phyloP scores from a whole-genome alignment of 1,139 yeast genomes.

The Diutina pseudorugosa region DNA sequence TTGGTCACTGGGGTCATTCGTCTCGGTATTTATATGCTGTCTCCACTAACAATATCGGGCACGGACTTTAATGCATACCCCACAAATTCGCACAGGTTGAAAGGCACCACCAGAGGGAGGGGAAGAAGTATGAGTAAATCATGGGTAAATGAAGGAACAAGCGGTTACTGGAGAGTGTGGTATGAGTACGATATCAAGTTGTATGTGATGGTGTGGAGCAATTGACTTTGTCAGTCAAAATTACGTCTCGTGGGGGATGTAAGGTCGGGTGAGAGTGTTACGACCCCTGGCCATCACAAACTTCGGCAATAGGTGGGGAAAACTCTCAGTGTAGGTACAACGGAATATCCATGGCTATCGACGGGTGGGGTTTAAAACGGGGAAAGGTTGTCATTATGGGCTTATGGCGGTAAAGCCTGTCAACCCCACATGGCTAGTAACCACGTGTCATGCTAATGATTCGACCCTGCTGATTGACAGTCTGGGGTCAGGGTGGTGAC shows the following conservation, averaged over 20 bases:
- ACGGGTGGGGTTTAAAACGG: background rate
- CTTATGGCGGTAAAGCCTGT: background rate
- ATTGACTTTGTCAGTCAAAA: background rate
- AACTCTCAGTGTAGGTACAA: background rate
- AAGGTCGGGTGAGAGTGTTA: background rate
- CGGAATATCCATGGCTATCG: background rate
- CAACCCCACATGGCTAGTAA: background rate
- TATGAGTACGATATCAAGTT: no score
- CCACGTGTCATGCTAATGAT: background rate
- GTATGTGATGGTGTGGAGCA: background rate
- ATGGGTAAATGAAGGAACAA: no score
- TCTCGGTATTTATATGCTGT: background rate
- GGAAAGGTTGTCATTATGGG: background rate
- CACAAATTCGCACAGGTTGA: background rate
- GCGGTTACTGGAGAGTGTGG: background rate
- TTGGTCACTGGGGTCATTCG: background rate
- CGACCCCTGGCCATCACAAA: background rate
- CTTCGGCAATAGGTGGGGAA: slow-evolving; percentile 2
- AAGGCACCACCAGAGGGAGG: background rate
- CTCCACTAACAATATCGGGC: background rate
- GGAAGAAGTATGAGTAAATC: background rate
- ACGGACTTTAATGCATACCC: background rate
- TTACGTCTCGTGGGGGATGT: background rate
- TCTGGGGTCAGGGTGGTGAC: background rate
- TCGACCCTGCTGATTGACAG: no score